These are phyloP conservation scores for Biscutella auriculata DNA, from an alignment of 441 rosid species.

Conservation along the genomic window DNA sequence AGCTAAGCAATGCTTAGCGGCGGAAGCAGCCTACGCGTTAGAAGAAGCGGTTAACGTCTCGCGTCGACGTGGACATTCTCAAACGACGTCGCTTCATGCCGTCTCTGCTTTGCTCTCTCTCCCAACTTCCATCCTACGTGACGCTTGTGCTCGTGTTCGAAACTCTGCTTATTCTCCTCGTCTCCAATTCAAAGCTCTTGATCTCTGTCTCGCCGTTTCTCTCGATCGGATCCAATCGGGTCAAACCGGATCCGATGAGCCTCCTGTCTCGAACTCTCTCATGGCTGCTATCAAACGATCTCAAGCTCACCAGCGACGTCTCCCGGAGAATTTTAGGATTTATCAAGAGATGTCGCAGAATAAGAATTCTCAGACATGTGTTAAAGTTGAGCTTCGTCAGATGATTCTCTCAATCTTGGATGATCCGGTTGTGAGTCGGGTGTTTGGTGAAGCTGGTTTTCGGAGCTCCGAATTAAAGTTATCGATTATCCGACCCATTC, in stretches of 20 bases:
- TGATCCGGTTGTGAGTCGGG: constrained; percentile 88
- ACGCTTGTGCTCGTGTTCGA: constrained; percentile 67
- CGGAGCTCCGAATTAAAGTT: constrained; percentile 78
- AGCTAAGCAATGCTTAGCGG: constrained; percentile 76
- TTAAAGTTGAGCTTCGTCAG: constrained; percentile 75
- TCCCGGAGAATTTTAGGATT: constrained; percentile 71
- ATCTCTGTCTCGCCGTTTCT: constrained; percentile 72
- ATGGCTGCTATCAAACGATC: constrained; percentile 91
- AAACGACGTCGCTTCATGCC: constrained; percentile 84
- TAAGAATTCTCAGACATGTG: constrained; percentile 33
- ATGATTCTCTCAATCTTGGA: constrained; percentile 68
- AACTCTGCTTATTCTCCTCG: constrained; percentile 61
- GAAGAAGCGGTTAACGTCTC: constrained; percentile 76
- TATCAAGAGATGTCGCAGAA: constrained; percentile 50
- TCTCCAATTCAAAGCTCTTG: constrained; percentile 76
- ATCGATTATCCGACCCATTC: constrained; percentile 62
- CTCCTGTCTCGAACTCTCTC: constrained; percentile 65
- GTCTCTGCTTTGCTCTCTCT: constrained; percentile 68
- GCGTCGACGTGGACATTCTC: constrained; percentile 58
- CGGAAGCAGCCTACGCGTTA: constrained; percentile 66
- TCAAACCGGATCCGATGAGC: constrained; percentile 41
- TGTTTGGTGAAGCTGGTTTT: constrained; percentile 76
- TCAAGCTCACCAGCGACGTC: constrained; percentile 76
- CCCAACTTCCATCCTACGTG: constrained; percentile 64
- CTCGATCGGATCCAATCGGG: constrained; percentile 64